Evolutionary conservation across 225 moss, liverwort and hornwort species (phyloP), one percentile per base, ranked within the genome.

Genomic region (Neckera pumila): DNA sequence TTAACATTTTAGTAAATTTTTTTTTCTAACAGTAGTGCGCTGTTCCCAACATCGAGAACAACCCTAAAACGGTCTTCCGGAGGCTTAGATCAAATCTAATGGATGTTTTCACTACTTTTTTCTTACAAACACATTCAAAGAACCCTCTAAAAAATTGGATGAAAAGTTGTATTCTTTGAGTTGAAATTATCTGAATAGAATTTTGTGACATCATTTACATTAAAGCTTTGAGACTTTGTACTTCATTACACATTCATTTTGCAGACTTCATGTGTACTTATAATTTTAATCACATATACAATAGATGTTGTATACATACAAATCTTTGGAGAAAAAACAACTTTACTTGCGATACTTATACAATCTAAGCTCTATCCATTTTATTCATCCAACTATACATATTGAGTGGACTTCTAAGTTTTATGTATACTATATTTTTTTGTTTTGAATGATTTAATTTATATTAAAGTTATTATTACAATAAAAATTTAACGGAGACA

Each of bases 351-450:
- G 19, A 16, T 20, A 20, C 12, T 19, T 31, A 5, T 21, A 22
- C 1, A 1, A 31, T 49, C 3, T 8, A 20, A 49, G 0, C 2
- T 49, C 7, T 15, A 28, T 73, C 18, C 17, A 26, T 18, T 45
- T 45, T 72, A 4, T 42, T 31, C 7, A 75, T 75, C 20, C 19
- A 51, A 75, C 3, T 33, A 3, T 5, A 33, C 51, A 51, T 51
- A 75, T 51, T 21, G 2, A 21, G 0, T 0, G 0, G 8, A 33
- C 8, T 1, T 13, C 1, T 51, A 21, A 75, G 21, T 49, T 74
- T 19, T 47, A 74, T 6, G 10, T 4, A 18, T 4, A 18, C 5
- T 17, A 10, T 3, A 7, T 22, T 38, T n/a, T 21, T 16, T 28
- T 2, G 30, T 45, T 45, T 17, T 47, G 1, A 3, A 17, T 17